These are phyloP conservation scores for Leishmania aethiopica DNA, from an alignment of 208 protist species.

Conservation along the genomic window DNA sequence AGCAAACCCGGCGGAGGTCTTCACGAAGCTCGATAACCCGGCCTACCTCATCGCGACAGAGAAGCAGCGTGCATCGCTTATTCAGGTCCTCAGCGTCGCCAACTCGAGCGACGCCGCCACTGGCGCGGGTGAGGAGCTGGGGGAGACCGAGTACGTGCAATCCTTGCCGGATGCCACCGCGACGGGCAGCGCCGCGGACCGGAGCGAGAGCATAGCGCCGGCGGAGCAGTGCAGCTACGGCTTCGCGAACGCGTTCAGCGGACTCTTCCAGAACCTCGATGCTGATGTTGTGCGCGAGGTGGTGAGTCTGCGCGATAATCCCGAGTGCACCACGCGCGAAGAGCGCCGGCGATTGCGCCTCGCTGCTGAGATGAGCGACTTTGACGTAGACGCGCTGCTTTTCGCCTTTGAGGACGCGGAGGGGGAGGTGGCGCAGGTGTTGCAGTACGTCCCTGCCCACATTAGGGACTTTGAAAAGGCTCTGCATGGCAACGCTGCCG, in stretches of 20 bases:
- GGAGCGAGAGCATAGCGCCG: slow-evolving; percentile 1
- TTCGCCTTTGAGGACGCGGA: slow-evolving; percentile 72
- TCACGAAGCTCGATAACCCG: slow-evolving; percentile 86
- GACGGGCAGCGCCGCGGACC: not conserved
- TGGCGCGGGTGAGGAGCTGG: slow-evolving; percentile 34
- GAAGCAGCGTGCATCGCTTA: slow-evolving; percentile 60
- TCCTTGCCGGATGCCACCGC: slow-evolving; percentile 19
- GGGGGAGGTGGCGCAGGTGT: slow-evolving; percentile 63
- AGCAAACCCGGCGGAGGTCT: slow-evolving; percentile 56
- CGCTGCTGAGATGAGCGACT: slow-evolving; percentile 49
- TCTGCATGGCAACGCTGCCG: slow-evolving; percentile 29
- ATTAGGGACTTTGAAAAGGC: slow-evolving; percentile 53
- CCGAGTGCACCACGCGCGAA: slow-evolving; percentile 51
- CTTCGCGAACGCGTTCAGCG: slow-evolving; percentile 80
- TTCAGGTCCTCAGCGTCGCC: slow-evolving; percentile 38
- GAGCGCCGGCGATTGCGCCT: slow-evolving; percentile 60
- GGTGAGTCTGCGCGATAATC: slow-evolving; percentile 48
- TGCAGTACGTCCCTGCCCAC: slow-evolving; percentile 71
- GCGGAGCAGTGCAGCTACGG: slow-evolving; percentile 58
- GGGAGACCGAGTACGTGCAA: slow-evolving; percentile 83
- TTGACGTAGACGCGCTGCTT: slow-evolving; percentile 75
- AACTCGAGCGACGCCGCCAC: not conserved
- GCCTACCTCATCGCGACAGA: slow-evolving; percentile 86
- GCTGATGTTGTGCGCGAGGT: slow-evolving; percentile 64
- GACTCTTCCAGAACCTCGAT: slow-evolving; percentile 68